Evolutionary conservation across 495 filamentous ascomycete genomes (phyloP).

Genomic region (Chaetomium cochliodes): DNA sequence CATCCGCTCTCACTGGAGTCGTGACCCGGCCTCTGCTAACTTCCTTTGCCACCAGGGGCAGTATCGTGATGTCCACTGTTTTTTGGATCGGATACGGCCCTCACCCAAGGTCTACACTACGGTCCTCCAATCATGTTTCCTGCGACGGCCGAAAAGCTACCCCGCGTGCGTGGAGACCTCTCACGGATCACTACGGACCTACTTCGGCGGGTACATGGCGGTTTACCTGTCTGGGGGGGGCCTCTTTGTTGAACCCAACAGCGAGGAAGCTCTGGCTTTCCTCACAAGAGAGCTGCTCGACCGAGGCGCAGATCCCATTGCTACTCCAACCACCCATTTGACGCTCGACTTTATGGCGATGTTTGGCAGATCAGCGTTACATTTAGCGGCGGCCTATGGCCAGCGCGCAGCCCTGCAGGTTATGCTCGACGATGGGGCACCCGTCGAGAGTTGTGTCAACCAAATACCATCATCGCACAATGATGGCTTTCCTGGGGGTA

Average conservation of each 20-base stretch:
- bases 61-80: neutral
- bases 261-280: neutral
- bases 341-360: no score
- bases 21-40: neutral
- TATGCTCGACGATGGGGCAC: neutral
- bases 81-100: neutral
- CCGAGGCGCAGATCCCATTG: conserved; percentile 7
- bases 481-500: neutral
- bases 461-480: no score
- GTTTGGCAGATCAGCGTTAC: neutral
- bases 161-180: neutral
- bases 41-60: neutral
- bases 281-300: conserved; percentile 6
- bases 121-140: conserved; percentile 1
- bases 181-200: neutral
- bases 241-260: neutral
- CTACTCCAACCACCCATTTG: neutral
- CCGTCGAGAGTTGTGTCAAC: no score
- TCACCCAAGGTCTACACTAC: neutral
- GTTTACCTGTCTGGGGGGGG: neutral
- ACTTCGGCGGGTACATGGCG: neutral
- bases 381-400: neutral
- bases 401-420: neutral
- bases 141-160: neutral
- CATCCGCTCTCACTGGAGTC: neutral